Evolutionary conservation across 495 filamentous ascomycete species (phyloP).

Genomic region (Neurospora sp.): DNA sequence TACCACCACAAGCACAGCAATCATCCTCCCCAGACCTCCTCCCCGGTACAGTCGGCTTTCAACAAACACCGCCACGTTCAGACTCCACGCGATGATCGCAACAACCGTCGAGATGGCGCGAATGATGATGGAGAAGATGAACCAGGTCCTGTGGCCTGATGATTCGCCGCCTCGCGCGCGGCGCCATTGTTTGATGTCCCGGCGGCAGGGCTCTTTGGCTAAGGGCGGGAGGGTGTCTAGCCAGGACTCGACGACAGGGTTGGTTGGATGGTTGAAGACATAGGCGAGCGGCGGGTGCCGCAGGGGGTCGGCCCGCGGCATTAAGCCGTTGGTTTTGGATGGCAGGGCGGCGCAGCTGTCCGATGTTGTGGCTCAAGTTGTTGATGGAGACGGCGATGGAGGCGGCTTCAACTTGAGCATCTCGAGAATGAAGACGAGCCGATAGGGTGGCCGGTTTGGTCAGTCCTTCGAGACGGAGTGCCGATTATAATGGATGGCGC

Average conservation of each 20-base stretch:
- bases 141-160: neutral
- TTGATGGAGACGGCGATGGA: neutral
- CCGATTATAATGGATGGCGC: neutral
- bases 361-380: neutral
- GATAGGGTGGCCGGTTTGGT: neutral
- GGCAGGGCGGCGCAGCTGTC: neutral
- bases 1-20: conserved; percentile 5
- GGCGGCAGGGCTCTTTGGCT: conserved; percentile 10
- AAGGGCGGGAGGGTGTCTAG: conserved; percentile 14
- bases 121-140: conserved; percentile 9
- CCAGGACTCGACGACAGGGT: conserved; percentile 17
- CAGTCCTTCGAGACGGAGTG: neutral
- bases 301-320: neutral
- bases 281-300: neutral
- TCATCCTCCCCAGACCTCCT: neutral
- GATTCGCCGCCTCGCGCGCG: neutral
- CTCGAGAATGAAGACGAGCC: neutral
- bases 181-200: conserved; percentile 7
- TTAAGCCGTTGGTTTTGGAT: neutral
- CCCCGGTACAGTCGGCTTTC: neutral
- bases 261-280: neutral
- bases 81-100: conserved; percentile 3
- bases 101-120: conserved; percentile 7
- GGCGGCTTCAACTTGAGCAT: neutral
- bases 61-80: conserved; percentile 3